Percentiles rank a stretch among this genome's conserved stretches.
These are phyloP conservation scores for Phialocephala sp. DNA, from an alignment of 2,329 filamentous ascomycete genomes.

Conservation along the genomic window DNA sequence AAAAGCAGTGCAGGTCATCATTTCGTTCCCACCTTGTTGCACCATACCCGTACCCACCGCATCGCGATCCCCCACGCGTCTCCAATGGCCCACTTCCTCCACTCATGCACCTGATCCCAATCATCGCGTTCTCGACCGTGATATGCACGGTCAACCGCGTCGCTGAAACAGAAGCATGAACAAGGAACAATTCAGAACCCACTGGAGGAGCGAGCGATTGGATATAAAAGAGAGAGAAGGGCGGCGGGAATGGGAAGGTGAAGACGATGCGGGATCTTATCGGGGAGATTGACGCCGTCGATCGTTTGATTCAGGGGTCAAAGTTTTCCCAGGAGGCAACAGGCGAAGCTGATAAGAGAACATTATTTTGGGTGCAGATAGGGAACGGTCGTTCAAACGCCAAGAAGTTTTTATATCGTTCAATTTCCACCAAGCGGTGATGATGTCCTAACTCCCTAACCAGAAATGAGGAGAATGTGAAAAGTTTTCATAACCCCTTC, in stretches of 20 bases:
- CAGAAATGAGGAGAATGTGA: background rate
- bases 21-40: background rate
- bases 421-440: background rate
- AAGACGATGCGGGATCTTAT: constrained; percentile 4
- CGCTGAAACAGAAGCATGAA: background rate
- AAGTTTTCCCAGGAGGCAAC: background rate
- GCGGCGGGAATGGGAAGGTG: background rate
- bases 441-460: background rate
- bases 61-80: constrained; percentile 9
- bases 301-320: background rate
- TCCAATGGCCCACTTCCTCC: too few relatives aligned
- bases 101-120: background rate
- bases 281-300: background rate
- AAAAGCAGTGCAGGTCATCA: background rate
- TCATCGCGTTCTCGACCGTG: constrained; percentile 9
- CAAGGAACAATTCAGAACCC: background rate
- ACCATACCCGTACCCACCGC: background rate
- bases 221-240: background rate
- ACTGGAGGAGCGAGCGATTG: constrained; percentile 5
- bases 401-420: constrained; percentile 1
- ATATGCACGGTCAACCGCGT: background rate
- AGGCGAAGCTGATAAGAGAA: constrained; percentile 1
- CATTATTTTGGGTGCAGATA: background rate
- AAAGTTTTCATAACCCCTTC: background rate
- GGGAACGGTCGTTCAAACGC: background rate